Percentiles rank a stretch among this genome's conserved stretches.
Evolutionary conservation across 1,139 yeast genomes (phyloP).

Genomic region (Pichiaceae sp.): DNA sequence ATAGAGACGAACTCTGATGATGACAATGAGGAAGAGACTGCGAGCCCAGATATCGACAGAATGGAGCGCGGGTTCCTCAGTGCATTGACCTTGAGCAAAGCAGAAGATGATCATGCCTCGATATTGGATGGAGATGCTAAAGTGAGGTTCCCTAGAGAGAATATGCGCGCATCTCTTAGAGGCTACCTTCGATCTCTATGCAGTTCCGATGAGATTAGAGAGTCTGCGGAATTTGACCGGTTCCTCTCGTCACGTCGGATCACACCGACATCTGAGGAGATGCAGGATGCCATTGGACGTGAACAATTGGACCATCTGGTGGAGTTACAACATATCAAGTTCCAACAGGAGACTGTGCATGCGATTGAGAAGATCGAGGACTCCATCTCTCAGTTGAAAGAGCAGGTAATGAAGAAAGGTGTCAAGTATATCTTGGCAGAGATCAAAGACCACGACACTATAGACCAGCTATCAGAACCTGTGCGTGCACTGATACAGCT

Average conservation of each 20-base stretch:
- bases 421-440: conserved; percentile 49
- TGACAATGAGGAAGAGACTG: neutral
- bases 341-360: conserved; percentile 57
- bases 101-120: neutral
- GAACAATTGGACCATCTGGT: conserved; percentile 52
- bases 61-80: conserved; percentile 1
- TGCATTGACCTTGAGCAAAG: neutral
- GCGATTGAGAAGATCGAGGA: conserved; percentile 38
- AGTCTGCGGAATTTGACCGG: conserved; percentile 38
- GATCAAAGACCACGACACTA: conserved; percentile 43
- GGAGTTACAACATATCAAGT: conserved; percentile 58
- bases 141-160: conserved; percentile 45
- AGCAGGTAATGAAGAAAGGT: conserved; percentile 31
- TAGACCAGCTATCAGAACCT: conserved; percentile 61
- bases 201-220: conserved; percentile 46
- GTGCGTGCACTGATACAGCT: conserved; percentile 68
- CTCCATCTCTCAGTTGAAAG: conserved; percentile 48
- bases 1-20: neutral
- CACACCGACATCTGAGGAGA: conserved; percentile 31
- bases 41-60: neutral
- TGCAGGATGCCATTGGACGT: conserved; percentile 48
- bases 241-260: conserved; percentile 42
- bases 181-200: conserved; percentile 55
- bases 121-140: neutral
- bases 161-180: conserved; percentile 64